These are phyloP conservation scores for Purpureocillium takamizusanense DNA, from an alignment of 2,329 filamentous ascomycete species.

Conservation along the genomic window DNA sequence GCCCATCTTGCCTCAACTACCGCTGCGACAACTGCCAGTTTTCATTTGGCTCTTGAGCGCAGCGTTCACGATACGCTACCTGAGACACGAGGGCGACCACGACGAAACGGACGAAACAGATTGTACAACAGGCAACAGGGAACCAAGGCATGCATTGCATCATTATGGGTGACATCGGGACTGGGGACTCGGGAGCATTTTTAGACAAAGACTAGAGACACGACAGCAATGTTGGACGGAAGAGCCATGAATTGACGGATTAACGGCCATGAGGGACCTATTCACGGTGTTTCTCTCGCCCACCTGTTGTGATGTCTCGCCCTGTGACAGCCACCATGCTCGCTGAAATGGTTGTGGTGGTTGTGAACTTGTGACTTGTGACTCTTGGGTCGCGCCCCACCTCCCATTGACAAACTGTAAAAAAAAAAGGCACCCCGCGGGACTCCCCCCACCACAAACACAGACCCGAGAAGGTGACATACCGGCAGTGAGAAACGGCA, in stretches of 20 bases:
- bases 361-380: background rate
- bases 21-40: constrained; percentile 14
- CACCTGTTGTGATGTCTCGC: background rate
- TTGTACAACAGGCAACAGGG: background rate
- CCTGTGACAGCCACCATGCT: too few species aligned
- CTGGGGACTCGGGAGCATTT: too few species aligned
- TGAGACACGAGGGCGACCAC: background rate
- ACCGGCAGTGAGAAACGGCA: too few species aligned
- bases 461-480: too few species aligned
- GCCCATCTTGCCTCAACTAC: constrained; percentile 9
- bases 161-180: too few species aligned
- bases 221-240: constrained; percentile 3
- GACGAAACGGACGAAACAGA: background rate
- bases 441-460: background rate
- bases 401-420: background rate
- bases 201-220: constrained; percentile 1
- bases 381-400: background rate
- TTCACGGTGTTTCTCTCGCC: background rate
- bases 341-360: too few species aligned
- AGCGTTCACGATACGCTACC: too few species aligned
- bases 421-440: background rate
- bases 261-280: too few species aligned
- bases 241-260: background rate
- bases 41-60: constrained; percentile 2
- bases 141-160: background rate